Conservation (phyloP, 192 early-diverging fungal genomes). For the Geranomyces variabilis region DNA sequence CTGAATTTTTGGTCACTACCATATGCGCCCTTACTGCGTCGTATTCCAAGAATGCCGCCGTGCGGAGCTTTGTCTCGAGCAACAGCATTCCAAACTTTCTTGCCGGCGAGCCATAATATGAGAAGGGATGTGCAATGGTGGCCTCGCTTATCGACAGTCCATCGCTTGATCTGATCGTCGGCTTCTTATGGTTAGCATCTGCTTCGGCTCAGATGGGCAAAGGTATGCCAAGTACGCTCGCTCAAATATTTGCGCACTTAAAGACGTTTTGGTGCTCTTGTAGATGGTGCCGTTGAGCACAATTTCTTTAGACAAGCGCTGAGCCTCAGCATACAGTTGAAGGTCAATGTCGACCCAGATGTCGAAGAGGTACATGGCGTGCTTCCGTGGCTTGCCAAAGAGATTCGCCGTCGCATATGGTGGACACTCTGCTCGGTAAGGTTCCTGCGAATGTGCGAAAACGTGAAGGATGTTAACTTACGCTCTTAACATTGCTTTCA, state of each 20-base stretch:
- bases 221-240: slow-evolving; percentile 1
- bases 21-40: slow-evolving; percentile 25
- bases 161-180: slow-evolving; percentile 27
- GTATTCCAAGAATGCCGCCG: slow-evolving; percentile 7
- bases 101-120: slow-evolving; percentile 15
- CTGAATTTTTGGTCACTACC: slow-evolving; percentile 16
- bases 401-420: slow-evolving; percentile 27
- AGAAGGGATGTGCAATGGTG: neutral
- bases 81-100: slow-evolving; percentile 13
- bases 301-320: slow-evolving; percentile 8
- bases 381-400: slow-evolving; percentile 26
- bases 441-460: neutral
- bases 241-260: neutral
- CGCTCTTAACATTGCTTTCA: slow-evolving; percentile 2
- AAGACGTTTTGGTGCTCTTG: neutral
- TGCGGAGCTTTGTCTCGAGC: neutral
- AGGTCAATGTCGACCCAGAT: slow-evolving; percentile 34
- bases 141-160: slow-evolving; percentile 3
- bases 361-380: slow-evolving; percentile 36
- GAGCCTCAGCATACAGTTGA: neutral
- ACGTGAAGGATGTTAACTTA: neutral
- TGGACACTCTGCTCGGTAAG: slow-evolving; percentile 30
- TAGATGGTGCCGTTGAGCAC: slow-evolving; percentile 8
- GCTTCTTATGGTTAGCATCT: slow-evolving; percentile 9
- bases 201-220: slow-evolving; percentile 20